Conservation (phyloP, 2,329 filamentous ascomycete species). For the Nannizzia gypsea region DNA sequence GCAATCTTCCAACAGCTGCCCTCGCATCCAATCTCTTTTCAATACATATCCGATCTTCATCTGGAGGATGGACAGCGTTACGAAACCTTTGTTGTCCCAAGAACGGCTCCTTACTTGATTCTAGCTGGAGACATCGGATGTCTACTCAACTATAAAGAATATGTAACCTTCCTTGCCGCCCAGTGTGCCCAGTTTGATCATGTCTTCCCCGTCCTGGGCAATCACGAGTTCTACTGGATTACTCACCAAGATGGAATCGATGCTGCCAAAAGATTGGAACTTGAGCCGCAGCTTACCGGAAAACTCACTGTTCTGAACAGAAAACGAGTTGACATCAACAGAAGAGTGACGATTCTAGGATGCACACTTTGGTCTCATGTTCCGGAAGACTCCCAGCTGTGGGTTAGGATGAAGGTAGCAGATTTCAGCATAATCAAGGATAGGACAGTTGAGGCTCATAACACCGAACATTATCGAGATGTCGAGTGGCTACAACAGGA, state of each 20-base stretch:
- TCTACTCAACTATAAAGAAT: conserved; percentile 9
- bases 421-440: conserved; percentile 42
- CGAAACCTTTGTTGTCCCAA: conserved; percentile 16
- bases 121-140: conserved; percentile 26
- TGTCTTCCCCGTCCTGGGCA: conserved; percentile 20
- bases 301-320: conserved; percentile 15
- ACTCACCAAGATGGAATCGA: conserved; percentile 19
- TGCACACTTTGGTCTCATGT: conserved; percentile 46
- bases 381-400: conserved; percentile 24
- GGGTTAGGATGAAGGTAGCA: conserved; percentile 36
- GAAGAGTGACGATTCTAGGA: conserved; percentile 38
- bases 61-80: conserved; percentile 19
- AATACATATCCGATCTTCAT: conserved; percentile 19
- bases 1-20: background rate
- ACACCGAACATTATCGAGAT: conserved; percentile 37
- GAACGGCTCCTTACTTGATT: conserved; percentile 17
- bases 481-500: conserved; percentile 39
- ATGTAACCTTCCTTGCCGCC: conserved; percentile 17
- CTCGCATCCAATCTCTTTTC: conserved; percentile 5
- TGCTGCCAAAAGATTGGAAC: conserved; percentile 12
- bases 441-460: conserved; percentile 42
- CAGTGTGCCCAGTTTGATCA: conserved; percentile 19
- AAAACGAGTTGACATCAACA: conserved; percentile 7
- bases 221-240: conserved; percentile 20
- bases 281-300: conserved; percentile 12